phyloP scores from a whole-genome alignment of 306 rosid genomes.

The apple (Malus domestica) region ASM211411v1 NC_041801.1:462501-463000 shows the following conservation, averaged over 20 bases:
- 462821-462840: not conserved
- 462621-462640: conserved; percentile 60
- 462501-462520: conserved; percentile 59
- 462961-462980: conserved; percentile 40
- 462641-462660: conserved; percentile 46
- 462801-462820: not conserved
- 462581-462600: conserved; percentile 61
- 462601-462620: conserved; percentile 70
- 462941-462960: conserved; percentile 49
- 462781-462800: not conserved
- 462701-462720: not conserved
- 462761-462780: not conserved
- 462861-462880: not conserved
- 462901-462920: not conserved
- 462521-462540: conserved; percentile 65
- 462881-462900: not conserved
- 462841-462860: not conserved
- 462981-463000: conserved; percentile 62
- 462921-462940: not conserved
- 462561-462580: conserved; percentile 56
- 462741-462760: not conserved
- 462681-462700: conserved; percentile 52
- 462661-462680: conserved; percentile 45
- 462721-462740: too few relatives aligned
- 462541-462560: conserved; percentile 75